Evolutionary conservation across 768 basidiomycete genomes (phyloP), one percentile per base, ranked within the genome.

Genomic region (Amanita rubescens): DNA sequence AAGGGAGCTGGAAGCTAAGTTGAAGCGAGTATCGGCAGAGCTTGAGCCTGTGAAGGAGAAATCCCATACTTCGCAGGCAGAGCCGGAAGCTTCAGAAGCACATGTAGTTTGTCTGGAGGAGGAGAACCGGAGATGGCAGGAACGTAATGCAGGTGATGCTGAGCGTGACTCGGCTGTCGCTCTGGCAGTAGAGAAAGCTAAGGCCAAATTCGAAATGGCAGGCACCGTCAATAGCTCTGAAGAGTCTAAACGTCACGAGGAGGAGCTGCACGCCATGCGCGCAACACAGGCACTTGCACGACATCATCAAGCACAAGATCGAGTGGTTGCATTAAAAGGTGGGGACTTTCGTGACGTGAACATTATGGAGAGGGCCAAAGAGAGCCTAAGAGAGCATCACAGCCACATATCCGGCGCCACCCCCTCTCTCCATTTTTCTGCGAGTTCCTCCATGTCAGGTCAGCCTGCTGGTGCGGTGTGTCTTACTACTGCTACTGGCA

Each of bases 41-140:
- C 75, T 93, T 20, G 82, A 88, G 15, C 91, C 92, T 3, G 74
- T 81, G 2, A 84, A 83, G 60, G 87, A 90, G 62, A 75, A 90
- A 63, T 75, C 82, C 1, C 81, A 80, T 25, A 64, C 79, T 10
- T 73, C 81, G 1, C 75, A 79, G 41, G 90, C 90, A 7, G 91
- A 94, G 60, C 67, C 90, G 17, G 81, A 85, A 46, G 79, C 86
- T 1, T 77, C 80, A 44, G 79, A 79, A 54, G 75, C 72, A 10
- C 88, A 90, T 50, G 72, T 93, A 54, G 67, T 69, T 35, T 80
- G 84, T 5, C 72, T 93, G 12, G 86, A 91, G 65, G 82, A 79
- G 45, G 90, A 94, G 67, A 85, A 78, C 57, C 80, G 78, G 30
- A 79, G 80, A 55, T 93, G 91, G 90, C 89, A 93, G 69, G 85